phyloP scores from a whole-genome alignment of 2,329 filamentous ascomycete genomes.

The Arthrobotrys sphaeroides region DNA sequence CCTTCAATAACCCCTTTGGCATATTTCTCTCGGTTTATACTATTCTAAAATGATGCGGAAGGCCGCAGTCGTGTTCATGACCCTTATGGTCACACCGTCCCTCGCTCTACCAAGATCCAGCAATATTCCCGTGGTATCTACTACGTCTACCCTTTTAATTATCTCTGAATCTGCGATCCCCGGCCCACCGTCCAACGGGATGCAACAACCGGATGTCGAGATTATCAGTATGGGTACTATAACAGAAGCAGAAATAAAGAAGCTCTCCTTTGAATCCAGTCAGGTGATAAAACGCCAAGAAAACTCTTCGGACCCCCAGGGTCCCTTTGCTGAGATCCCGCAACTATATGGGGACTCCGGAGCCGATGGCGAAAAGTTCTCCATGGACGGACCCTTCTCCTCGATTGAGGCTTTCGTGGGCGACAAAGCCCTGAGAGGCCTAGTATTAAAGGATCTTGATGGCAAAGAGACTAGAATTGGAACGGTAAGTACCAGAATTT shows the following conservation, averaged over 20 bases:
- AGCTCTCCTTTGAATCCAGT: background rate
- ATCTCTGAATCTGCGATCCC: background rate
- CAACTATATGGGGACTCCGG: slow-evolving; percentile 14
- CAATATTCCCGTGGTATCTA: background rate
- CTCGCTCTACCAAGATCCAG: slow-evolving; percentile 11
- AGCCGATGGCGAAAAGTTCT: slow-evolving; percentile 32
- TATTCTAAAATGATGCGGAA: slow-evolving; percentile 37
- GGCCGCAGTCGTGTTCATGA: background rate
- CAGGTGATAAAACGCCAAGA: background rate
- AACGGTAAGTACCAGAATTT: slow-evolving; percentile 10
- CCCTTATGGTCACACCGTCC: slow-evolving; percentile 10
- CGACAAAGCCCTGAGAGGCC: slow-evolving; percentile 31
- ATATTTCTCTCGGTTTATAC: background rate
- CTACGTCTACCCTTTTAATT: background rate
- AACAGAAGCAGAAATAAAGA: slow-evolving; percentile 8
- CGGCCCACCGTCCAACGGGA: background rate
- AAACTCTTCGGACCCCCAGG: slow-evolving; percentile 30
- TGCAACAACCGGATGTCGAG: slow-evolving; percentile 27
- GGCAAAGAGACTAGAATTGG: slow-evolving; percentile 39
- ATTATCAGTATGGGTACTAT: slow-evolving; percentile 19
- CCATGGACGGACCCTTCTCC: slow-evolving; percentile 31
- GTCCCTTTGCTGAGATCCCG: slow-evolving; percentile 37
- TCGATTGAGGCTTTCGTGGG: slow-evolving; percentile 40
- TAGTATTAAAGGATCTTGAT: slow-evolving; percentile 40
- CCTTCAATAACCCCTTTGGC: background rate